A percentile compares a stretch with the other conserved stretches of the same genome.
phyloP scores from a whole-genome alignment of 75 land plant species.

The Ceratopteris richardii region DNA sequence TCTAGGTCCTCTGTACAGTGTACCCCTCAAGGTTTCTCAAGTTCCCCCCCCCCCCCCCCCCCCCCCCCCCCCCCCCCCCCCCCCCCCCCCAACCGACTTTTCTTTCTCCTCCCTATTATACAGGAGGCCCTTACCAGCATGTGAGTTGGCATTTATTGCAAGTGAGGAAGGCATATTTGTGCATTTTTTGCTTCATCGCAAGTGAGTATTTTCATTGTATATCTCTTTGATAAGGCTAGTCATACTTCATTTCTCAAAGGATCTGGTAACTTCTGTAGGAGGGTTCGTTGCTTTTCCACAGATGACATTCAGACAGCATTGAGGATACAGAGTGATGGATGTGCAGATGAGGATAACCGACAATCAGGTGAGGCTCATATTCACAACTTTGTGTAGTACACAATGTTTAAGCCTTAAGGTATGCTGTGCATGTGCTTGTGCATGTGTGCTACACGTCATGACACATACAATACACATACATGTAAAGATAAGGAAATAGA shows the following conservation, averaged over 20 bases:
- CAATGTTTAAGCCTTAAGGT: no score
- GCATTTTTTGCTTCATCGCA: conserved; percentile 62
- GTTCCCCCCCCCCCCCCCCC: no score
- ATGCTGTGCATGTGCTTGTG: no score
- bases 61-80: no score
- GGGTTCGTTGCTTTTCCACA: conserved; percentile 53
- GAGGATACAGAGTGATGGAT: conserved; percentile 23
- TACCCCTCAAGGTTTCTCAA: no score
- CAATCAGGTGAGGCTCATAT: not conserved
- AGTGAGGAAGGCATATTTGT: conserved; percentile 89
- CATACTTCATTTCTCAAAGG: not conserved
- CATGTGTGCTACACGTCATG: no score
- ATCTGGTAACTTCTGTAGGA: conserved; percentile 29
- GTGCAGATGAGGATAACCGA: conserved; percentile 8
- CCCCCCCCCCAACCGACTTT: no score
- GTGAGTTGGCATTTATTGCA: conserved; percentile 78
- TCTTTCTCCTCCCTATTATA: conserved; percentile 6
- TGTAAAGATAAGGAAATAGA: no score
- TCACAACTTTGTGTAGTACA: no score
- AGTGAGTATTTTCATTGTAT: conserved; percentile 35
- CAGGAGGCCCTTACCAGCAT: conserved; percentile 65
- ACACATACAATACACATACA: no score
- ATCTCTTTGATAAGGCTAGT: conserved; percentile 1
- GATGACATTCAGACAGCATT: conserved; percentile 57
- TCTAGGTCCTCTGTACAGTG: no score